phyloP scores from a whole-genome alignment of 768 basidiomycete genomes.

The Auriculariales sp. region DNA sequence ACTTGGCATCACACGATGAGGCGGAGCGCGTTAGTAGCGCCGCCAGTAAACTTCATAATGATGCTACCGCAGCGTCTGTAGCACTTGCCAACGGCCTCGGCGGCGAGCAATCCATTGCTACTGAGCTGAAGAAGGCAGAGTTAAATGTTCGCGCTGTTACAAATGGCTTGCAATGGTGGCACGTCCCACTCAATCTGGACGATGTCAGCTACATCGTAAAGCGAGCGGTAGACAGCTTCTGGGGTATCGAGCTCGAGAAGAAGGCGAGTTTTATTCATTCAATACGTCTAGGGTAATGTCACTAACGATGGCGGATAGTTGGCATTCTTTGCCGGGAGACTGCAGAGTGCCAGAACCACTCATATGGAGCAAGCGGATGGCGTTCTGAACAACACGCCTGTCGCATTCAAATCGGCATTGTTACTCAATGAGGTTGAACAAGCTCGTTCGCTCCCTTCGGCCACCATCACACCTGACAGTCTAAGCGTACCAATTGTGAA shows the following conservation, averaged over 20 bases:
- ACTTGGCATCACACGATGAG: not conserved
- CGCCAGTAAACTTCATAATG: constrained; percentile 12
- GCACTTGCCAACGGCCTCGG: not conserved
- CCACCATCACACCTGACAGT: constrained; percentile 26
- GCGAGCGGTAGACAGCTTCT: constrained; percentile 3
- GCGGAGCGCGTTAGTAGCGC: not conserved
- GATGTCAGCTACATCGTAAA: constrained; percentile 6
- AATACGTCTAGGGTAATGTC: not conserved
- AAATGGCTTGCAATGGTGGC: constrained; percentile 32
- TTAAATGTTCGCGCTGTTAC: constrained; percentile 24
- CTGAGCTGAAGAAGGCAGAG: constrained; percentile 23
- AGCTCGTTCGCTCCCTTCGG: constrained; percentile 29
- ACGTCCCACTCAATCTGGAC: constrained; percentile 11
- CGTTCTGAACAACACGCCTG: constrained; percentile 26
- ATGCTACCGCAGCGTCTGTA: constrained; percentile 7
- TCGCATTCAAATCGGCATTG: constrained; percentile 33
- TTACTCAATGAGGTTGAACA: constrained; percentile 47
- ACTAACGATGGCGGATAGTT: constrained; percentile 26
- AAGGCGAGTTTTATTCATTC: not conserved
- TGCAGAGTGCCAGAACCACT: constrained; percentile 31
- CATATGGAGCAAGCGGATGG: constrained; percentile 26
- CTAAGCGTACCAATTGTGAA: constrained; percentile 36
- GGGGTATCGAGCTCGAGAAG: constrained; percentile 6
- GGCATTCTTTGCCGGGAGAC: constrained; percentile 46
- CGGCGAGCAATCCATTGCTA: constrained; percentile 16